Evolutionary conservation across 1,284 basidiomycete genomes (phyloP).

Genomic region (Ceratobasidium sp.): DNA sequence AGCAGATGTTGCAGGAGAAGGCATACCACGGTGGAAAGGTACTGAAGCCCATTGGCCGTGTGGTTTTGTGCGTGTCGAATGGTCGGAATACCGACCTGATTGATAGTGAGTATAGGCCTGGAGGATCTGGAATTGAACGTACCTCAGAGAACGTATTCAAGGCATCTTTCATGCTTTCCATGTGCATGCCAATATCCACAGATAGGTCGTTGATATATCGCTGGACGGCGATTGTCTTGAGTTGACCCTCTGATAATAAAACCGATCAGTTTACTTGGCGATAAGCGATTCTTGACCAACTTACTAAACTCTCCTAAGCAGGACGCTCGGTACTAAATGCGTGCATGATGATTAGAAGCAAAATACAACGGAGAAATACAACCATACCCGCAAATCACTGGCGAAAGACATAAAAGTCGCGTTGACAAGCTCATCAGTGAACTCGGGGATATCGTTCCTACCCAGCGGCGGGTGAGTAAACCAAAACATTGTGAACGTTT

Average conservation of each 20-base stretch:
- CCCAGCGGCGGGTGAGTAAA: not conserved
- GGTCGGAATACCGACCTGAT: slow-evolving; percentile 71
- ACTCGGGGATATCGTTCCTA: slow-evolving; percentile 55
- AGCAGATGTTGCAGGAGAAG: not conserved
- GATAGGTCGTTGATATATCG: slow-evolving; percentile 78
- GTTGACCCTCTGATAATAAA: slow-evolving; percentile 63
- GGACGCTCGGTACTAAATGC: slow-evolving; percentile 73
- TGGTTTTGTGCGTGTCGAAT: slow-evolving; percentile 81
- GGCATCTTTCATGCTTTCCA: slow-evolving; percentile 73
- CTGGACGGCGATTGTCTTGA: slow-evolving; percentile 76
- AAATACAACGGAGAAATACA: slow-evolving; percentile 45
- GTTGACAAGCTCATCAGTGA: slow-evolving; percentile 71
- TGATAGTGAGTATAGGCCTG: not conserved
- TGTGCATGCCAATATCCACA: slow-evolving; percentile 74
- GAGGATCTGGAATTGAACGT: slow-evolving; percentile 55
- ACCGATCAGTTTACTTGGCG: not conserved
- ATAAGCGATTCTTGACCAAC: not conserved
- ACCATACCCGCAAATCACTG: slow-evolving; percentile 70
- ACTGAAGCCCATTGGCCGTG: slow-evolving; percentile 74
- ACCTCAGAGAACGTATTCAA: slow-evolving; percentile 78
- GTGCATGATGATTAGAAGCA: not conserved
- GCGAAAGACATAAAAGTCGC: slow-evolving; percentile 73
- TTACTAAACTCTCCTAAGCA: slow-evolving; percentile 70
- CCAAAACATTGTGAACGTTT: not conserved
- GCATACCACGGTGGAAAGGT: slow-evolving; percentile 70